Conservation (phyloP, 2,329 filamentous ascomycete genomes). For the Hymenoscyphus fructigenus region DNA sequence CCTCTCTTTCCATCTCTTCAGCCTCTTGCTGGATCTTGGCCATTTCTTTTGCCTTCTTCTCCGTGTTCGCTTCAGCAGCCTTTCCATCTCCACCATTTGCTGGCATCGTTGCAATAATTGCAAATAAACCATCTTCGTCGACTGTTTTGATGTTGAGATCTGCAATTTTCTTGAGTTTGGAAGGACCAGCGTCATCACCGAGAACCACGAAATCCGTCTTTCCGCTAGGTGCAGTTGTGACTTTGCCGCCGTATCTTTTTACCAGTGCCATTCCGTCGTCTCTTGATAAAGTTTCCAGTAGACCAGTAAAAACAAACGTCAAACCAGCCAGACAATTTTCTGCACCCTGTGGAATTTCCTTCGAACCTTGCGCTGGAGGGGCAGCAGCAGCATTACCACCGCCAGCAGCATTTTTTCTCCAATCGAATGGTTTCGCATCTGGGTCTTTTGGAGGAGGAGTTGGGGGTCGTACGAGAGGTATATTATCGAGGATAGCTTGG, state of each 20-base stretch:
- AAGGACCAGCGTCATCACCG: conserved; percentile 87
- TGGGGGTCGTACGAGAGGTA: conserved; percentile 79
- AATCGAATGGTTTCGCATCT: conserved; percentile 73
- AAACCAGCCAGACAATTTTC: conserved; percentile 89
- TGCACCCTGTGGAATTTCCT: conserved; percentile 76
- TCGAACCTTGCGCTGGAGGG: conserved; percentile 58
- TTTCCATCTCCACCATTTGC: conserved; percentile 85
- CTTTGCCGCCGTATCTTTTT: conserved; percentile 91
- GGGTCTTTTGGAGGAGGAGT: conserved; percentile 75
- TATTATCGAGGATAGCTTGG: conserved; percentile 82
- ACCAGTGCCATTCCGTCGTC: conserved; percentile 84
- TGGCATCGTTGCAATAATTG: conserved; percentile 76
- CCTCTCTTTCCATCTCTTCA: conserved; percentile 81
- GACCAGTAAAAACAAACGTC: conserved; percentile 92
- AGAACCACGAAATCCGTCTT: conserved; percentile 95
- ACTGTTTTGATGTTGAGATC: conserved; percentile 84
- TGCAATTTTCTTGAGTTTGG: conserved; percentile 84
- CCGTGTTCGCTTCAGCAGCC: conserved; percentile 79
- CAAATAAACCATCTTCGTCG: conserved; percentile 87
- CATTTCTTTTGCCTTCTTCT: conserved; percentile 83
- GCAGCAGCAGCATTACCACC: conserved; percentile 61
- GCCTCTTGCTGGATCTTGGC: conserved; percentile 79
- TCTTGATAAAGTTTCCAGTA: conserved; percentile 75
- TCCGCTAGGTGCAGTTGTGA: conserved; percentile 79
- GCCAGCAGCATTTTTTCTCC: conserved; percentile 58